phyloP scores from a whole-genome alignment of 2,329 filamentous ascomycete species.

The Aspergillus hortae region DNA sequence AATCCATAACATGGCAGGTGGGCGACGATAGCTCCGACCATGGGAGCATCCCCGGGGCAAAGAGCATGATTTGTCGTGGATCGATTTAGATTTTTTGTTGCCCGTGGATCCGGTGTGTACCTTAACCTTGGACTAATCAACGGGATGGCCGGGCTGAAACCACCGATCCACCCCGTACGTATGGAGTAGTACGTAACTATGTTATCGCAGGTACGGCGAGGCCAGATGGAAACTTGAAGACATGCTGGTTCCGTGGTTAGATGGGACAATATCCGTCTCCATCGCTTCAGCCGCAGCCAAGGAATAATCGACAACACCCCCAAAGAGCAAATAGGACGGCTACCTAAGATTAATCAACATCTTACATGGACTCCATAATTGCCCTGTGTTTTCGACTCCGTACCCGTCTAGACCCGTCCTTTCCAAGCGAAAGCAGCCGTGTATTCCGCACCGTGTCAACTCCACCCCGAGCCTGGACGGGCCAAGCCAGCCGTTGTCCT shows the following conservation, averaged over 20 bases:
- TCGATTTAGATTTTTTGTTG: conserved; percentile 4
- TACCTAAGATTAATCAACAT: conserved; percentile 8
- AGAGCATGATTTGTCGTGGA: conserved; percentile 6
- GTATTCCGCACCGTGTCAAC: background rate
- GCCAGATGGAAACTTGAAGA: no score
- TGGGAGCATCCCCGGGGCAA: background rate
- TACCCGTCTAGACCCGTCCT: conserved; percentile 4
- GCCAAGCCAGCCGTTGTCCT: conserved; percentile 11
- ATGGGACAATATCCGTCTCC: background rate
- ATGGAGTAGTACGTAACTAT: background rate
- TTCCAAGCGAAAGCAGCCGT: no score
- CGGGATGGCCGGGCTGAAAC: conserved; percentile 14
- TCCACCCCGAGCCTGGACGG: conserved; percentile 10
- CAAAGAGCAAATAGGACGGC: conserved; percentile 1
- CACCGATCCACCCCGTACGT: conserved; percentile 7
- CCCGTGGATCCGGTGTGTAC: conserved; percentile 6
- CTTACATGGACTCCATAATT: conserved; percentile 5
- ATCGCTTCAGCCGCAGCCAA: background rate
- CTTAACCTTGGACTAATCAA: conserved; percentile 13
- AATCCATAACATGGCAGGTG: background rate
- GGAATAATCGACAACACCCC: background rate
- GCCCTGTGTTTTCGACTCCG: conserved; percentile 6
- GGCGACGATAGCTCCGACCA: background rate
- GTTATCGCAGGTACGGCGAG: conserved; percentile 3
- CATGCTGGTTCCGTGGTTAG: no score